Percentiles rank a stretch among this genome's conserved stretches.
Evolutionary conservation across 78 protist species (phyloP).

Genomic region (Paulinella micropora): DNA sequence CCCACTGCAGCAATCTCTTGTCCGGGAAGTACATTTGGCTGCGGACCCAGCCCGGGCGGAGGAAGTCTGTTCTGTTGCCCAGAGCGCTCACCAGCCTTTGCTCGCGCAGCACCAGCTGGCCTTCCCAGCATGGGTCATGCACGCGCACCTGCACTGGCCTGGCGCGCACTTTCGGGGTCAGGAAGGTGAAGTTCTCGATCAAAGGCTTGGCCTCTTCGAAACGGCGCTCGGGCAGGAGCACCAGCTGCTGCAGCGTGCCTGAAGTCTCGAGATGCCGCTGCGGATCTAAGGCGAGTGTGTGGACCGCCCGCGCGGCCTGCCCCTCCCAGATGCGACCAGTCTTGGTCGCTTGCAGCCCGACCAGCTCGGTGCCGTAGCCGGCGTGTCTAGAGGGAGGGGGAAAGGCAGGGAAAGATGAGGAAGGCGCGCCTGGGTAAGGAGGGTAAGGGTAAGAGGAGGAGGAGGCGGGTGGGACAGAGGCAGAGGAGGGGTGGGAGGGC

Average conservation of each 20-base stretch:
- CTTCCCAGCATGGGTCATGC: neutral
- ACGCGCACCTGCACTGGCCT: neutral
- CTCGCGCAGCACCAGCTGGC: neutral
- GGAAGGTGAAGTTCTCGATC: neutral
- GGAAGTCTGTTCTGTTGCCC: too few relatives aligned
- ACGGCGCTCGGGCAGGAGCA: neutral
- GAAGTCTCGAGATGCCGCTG: neutral
- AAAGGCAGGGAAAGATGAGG: neutral
- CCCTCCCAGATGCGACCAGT: too few relatives aligned
- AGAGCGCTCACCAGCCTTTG: too few relatives aligned
- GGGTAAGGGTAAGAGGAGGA: too few relatives aligned
- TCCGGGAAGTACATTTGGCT: constrained; percentile 64
- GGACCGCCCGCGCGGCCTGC: too few relatives aligned
- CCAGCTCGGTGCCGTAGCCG: neutral
- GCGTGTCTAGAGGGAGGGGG: neutral
- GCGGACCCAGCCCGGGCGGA: constrained; percentile 7
- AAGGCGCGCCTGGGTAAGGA: neutral
- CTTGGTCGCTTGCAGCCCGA: neutral
- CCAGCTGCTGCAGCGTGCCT: neutral
- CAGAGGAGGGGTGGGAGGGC: too few relatives aligned
- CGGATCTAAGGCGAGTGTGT: neutral
- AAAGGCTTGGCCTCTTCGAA: neutral
- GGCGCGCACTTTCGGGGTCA: constrained; percentile 18
- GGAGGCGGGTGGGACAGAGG: too few relatives aligned
- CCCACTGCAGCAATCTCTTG: constrained; percentile 67